Evolutionary conservation across 208 protist genomes (phyloP).

Genomic region (Trypanosoma cruzi): DNA sequence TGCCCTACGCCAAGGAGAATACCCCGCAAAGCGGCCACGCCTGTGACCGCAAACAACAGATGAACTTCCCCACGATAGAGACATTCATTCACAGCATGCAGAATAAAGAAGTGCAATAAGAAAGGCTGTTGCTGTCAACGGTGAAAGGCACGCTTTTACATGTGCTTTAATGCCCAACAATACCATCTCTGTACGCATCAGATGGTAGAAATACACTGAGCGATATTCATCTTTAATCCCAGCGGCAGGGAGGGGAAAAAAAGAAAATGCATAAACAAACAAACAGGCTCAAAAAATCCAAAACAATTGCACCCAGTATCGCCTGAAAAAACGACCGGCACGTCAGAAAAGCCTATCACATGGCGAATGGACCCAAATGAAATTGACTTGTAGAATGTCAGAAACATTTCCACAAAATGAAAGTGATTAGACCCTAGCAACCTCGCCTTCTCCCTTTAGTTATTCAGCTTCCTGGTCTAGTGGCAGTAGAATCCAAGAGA

Average conservation of each 20-base stretch:
- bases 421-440: not conserved
- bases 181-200: constrained; percentile 2
- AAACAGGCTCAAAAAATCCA: constrained; percentile 9
- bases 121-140: not conserved
- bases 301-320: constrained; percentile 2
- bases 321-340: not conserved
- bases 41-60: not conserved
- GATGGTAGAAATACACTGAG: not conserved
- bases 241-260: not conserved
- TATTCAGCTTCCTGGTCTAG: not conserved
- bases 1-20: not conserved
- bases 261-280: not conserved
- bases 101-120: not conserved
- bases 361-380: not conserved
- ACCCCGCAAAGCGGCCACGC: not conserved
- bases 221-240: not conserved
- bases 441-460: not conserved
- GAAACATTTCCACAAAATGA: not conserved
- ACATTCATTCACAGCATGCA: constrained; percentile 11
- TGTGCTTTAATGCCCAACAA: constrained; percentile 1
- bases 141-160: not conserved
- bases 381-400: not conserved
- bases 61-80: not conserved
- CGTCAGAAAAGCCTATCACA: not conserved
- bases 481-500: not conserved